Percentiles rank a stretch among this genome's conserved stretches.
Conservation (phyloP, 208 protist genomes). For the Trypanosoma caninum region DNA sequence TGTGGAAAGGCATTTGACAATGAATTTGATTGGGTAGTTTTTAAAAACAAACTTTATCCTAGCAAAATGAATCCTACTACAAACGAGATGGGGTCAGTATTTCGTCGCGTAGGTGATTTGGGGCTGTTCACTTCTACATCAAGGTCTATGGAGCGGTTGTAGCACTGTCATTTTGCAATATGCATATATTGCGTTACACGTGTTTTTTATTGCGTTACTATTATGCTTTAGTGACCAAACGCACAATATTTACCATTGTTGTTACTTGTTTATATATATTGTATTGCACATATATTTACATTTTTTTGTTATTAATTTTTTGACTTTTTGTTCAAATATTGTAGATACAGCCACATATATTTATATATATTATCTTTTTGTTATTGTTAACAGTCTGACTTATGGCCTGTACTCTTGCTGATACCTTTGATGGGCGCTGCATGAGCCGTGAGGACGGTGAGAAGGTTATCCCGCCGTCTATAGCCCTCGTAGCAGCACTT, state of each 20-base stretch:
- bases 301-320: constrained; percentile 4
- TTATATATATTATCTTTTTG: constrained; percentile 3
- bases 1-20: constrained; percentile 76
- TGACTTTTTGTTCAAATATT: not conserved
- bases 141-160: constrained; percentile 60
- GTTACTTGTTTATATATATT: no score
- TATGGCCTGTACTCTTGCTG: constrained; percentile 57
- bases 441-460: constrained; percentile 66
- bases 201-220: no score
- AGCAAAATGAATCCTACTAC: constrained; percentile 78
- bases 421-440: constrained; percentile 68
- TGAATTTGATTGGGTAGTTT: constrained; percentile 79
- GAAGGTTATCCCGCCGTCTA: constrained; percentile 46
- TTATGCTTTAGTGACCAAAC: no score
- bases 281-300: not conserved
- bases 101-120: constrained; percentile 77
- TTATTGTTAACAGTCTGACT: constrained; percentile 4
- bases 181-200: not conserved
- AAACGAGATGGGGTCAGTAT: constrained; percentile 86
- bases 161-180: not conserved
- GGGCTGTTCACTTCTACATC: constrained; percentile 74
- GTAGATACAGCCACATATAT: not conserved
- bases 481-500: constrained; percentile 70
- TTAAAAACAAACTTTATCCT: constrained; percentile 80
- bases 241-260: no score